Conservation (phyloP, 129 eudicot species). For the Mikania micrantha region DNA sequence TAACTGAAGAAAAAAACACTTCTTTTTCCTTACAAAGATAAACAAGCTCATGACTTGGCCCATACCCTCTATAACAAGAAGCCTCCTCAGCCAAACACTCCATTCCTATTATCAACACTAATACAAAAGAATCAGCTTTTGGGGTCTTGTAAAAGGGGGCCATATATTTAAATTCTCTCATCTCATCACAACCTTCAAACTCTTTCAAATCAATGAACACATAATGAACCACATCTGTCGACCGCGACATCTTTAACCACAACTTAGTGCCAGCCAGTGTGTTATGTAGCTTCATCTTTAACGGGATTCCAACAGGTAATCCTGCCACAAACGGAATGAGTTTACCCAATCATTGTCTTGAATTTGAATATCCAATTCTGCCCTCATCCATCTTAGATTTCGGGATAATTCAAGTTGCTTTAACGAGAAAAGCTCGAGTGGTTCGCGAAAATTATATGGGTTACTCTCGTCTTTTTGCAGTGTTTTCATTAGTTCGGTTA, state of each 20-base stretch:
- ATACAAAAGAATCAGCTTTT: slow-evolving; percentile 34
- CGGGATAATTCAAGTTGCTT: slow-evolving; percentile 34
- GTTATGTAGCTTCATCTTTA: slow-evolving; percentile 48
- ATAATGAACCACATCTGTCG: slow-evolving; percentile 29
- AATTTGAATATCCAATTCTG: slow-evolving; percentile 40
- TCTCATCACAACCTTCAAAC: slow-evolving; percentile 31
- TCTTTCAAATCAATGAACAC: slow-evolving; percentile 48
- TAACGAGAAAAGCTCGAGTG: slow-evolving; percentile 35
- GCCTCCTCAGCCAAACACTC: slow-evolving; percentile 49
- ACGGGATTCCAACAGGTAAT: slow-evolving; percentile 68
- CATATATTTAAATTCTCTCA: slow-evolving; percentile 36
- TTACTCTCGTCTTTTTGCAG: slow-evolving; percentile 17
- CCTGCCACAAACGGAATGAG: slow-evolving; percentile 64
- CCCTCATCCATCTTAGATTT: slow-evolving; percentile 35
- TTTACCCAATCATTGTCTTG: slow-evolving; percentile 36
- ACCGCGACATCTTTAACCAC: slow-evolving; percentile 44
- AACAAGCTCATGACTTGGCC: slow-evolving; percentile 53
- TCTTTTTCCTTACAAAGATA: slow-evolving; percentile 50
- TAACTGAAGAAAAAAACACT: slow-evolving; percentile 33
- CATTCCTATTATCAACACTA: slow-evolving; percentile 51
- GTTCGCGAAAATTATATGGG: slow-evolving; percentile 28
- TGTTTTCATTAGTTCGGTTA: slow-evolving; percentile 35
- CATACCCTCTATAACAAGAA: slow-evolving; percentile 10
- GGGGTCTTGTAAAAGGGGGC: slow-evolving; percentile 67
- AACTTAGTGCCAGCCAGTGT: slow-evolving; percentile 31